These are phyloP conservation scores for Cutaneotrichosporon dermatis DNA, from an alignment of 1,284 basidiomycete species.

Conservation along the genomic window DNA sequence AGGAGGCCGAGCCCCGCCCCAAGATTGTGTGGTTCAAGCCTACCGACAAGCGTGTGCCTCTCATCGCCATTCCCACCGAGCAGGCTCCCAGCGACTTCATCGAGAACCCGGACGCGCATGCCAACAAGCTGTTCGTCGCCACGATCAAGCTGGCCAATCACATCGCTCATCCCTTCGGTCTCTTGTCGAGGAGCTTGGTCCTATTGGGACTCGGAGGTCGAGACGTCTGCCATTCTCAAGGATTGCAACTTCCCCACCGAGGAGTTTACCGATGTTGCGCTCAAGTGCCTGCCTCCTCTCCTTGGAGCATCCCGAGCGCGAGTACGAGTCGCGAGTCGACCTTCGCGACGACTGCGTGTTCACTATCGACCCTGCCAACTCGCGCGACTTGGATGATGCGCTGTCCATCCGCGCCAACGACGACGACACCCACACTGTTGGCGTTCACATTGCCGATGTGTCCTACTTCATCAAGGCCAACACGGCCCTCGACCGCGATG, in stretches of 20 bases:
- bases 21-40: conserved; percentile 99
- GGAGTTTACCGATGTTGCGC: conserved; percentile 83
- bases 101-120: conserved; percentile 85
- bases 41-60: conserved; percentile 96
- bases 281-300: conserved; percentile 93
- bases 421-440: conserved; percentile 84
- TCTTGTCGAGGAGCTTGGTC: conserved; percentile 93
- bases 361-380: conserved; percentile 84
- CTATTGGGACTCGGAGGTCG: conserved; percentile 98
- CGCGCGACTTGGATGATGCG: conserved; percentile 93
- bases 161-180: conserved; percentile 98
- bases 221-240: conserved; percentile 93
- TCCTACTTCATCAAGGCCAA: conserved; percentile 95
- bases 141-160: conserved; percentile 86
- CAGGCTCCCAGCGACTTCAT: conserved; percentile 96
- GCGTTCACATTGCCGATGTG: conserved; percentile 93
- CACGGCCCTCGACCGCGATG: conserved; percentile 94
- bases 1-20: conserved; percentile 71
- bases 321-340: conserved; percentile 81
- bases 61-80: conserved; percentile 99
- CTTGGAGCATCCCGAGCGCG: conserved; percentile 79
- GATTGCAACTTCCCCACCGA: conserved; percentile 97
- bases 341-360: conserved; percentile 80
- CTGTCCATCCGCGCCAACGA: conserved; percentile 81
- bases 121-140: conserved; percentile 88